Conservation (phyloP, 179 eudicot species). For the Dionaea muscipula region DNA sequence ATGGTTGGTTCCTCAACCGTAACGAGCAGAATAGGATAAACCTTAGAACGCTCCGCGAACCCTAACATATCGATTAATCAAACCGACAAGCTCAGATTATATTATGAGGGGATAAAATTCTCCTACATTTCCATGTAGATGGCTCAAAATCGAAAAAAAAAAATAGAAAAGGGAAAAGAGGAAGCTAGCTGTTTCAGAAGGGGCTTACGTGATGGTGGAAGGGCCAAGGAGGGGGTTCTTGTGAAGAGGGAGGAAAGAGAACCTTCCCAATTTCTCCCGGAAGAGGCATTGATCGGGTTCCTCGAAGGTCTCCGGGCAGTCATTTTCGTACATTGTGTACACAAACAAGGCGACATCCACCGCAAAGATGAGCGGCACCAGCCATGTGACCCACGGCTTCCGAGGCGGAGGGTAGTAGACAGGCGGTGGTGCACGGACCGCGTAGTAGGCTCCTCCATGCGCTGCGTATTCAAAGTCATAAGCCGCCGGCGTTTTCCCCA, state of each 20-base stretch:
- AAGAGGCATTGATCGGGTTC: constrained; percentile 18
- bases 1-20: no score
- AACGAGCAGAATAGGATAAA: no score
- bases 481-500: constrained; percentile 27
- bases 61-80: no score
- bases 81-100: no score
- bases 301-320: constrained; percentile 22
- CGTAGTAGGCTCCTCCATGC: constrained; percentile 25
- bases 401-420: constrained; percentile 11
- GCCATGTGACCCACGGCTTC: constrained; percentile 21
- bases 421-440: constrained; percentile 10
- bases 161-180: neutral
- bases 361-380: constrained; percentile 24
- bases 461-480: constrained; percentile 17
- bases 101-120: no score
- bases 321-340: constrained; percentile 23
- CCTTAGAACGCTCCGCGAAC: no score
- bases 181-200: neutral
- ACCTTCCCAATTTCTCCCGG: constrained; percentile 15
- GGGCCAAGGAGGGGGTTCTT: constrained; percentile 34
- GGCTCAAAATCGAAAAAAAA: neutral
- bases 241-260: constrained; percentile 23
- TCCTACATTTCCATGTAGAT: no score
- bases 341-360: constrained; percentile 22
- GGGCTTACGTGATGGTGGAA: constrained; percentile 20